Conservation (phyloP, 1,284 basidiomycete species). For the Heterobasidion parviporum region DNA sequence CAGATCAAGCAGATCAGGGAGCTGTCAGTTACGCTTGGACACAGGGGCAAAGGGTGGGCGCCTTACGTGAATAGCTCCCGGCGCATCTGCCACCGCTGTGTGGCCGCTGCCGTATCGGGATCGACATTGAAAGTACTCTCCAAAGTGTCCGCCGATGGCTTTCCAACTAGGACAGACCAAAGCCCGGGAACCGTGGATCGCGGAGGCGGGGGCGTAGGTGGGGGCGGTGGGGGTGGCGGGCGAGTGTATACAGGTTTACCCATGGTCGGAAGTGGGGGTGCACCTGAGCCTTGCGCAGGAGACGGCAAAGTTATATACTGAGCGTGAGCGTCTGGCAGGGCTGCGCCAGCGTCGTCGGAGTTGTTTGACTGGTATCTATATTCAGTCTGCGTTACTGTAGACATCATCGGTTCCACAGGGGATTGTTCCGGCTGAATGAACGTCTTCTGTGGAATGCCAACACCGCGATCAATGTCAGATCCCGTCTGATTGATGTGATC, state of each 20-base stretch:
- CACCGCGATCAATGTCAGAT: too few species aligned
- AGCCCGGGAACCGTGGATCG: slow-evolving; percentile 25
- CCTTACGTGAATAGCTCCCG: slow-evolving; percentile 17
- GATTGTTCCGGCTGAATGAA: too few species aligned
- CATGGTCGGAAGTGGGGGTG: neutral
- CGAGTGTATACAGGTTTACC: neutral
- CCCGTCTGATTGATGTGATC: too few species aligned
- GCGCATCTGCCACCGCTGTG: slow-evolving; percentile 16
- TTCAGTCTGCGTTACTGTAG: too few species aligned
- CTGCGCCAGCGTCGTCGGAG: too few species aligned
- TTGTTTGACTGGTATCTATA: too few species aligned
- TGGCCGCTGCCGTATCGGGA: slow-evolving; percentile 19
- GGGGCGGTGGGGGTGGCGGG: neutral
- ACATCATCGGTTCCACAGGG: too few species aligned
- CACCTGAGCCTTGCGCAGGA: neutral
- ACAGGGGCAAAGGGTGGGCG: neutral
- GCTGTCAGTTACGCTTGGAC: slow-evolving; percentile 13
- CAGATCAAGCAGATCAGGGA: neutral
- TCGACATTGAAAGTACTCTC: slow-evolving; percentile 27
- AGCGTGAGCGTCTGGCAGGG: too few species aligned
- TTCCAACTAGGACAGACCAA: slow-evolving; percentile 30
- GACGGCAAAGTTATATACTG: neutral
- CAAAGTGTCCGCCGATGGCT: slow-evolving; percentile 17
- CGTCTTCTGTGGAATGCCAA: too few species aligned
- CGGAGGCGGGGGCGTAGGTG: neutral